Evolutionary conservation across 495 filamentous ascomycete genomes (phyloP).

Genomic region (Tuber microsphaerosporum): DNA sequence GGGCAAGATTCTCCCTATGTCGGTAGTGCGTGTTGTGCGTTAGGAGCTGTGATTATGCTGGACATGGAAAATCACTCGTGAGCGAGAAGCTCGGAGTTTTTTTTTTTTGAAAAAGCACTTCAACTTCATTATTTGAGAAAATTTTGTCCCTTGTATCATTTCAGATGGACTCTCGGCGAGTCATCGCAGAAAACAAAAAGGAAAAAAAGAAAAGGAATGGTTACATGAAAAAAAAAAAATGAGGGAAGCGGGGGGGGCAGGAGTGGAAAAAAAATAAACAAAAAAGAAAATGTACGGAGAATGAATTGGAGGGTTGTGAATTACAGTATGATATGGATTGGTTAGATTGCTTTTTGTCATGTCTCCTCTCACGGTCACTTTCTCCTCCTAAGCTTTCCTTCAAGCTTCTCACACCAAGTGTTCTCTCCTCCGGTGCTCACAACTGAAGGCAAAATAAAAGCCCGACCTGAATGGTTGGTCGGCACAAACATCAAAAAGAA

Average conservation of each 20-base stretch:
- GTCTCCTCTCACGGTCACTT: not conserved
- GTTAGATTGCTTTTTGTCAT: slow-evolving; percentile 1
- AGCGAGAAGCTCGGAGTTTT: slow-evolving; percentile 16
- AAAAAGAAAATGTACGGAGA: not conserved
- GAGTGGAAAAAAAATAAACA: slow-evolving; percentile 24
- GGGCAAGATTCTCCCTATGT: not conserved
- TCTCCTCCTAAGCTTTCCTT: not conserved
- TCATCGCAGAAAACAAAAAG: slow-evolving; percentile 31
- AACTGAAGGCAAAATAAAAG: not conserved
- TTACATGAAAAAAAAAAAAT: not conserved
- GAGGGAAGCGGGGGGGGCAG: not conserved
- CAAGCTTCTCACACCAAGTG: not conserved
- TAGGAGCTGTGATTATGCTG: not conserved
- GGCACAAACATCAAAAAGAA: not conserved
- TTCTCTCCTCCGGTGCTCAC: not conserved
- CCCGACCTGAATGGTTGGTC: not conserved
- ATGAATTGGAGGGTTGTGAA: not conserved
- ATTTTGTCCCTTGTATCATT: slow-evolving; percentile 1
- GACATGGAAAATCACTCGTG: slow-evolving; percentile 18
- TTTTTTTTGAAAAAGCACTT: slow-evolving; percentile 28
- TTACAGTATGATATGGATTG: not conserved
- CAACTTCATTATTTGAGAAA: slow-evolving; percentile 2
- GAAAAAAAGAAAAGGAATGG: slow-evolving; percentile 19
- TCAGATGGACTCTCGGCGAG: slow-evolving; percentile 13
- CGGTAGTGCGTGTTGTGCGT: not conserved